Base-by-base conservation (phyloP, 805 yeast genomes). In the Jamesozyma spencerorum region DNA sequence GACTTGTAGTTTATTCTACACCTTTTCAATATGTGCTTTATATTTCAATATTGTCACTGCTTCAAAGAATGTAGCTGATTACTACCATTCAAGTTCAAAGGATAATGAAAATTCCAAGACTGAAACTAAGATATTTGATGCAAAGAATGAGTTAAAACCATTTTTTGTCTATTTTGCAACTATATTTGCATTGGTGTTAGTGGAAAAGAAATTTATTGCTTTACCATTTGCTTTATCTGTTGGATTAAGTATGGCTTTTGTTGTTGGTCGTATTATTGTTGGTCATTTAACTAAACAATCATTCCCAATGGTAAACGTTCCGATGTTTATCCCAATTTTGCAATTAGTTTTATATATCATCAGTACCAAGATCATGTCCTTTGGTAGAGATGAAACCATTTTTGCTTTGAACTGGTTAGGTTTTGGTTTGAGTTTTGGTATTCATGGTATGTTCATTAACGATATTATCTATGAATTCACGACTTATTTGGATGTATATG, bases 231-330 rank as follows among this genome's bases (percentile, higher is more conserved):
- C 79, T 24, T 55, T 83, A 37, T 72, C 88, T 18, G 77, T 84
- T 53, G 94, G 94, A 2, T 69, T 83, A 40, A 74, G 83, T 1
- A 64, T 81, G 50, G 96, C 97, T 0, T 82, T 85, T 54, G 70
- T 77, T 3, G 97, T 90, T 15, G 97, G 97, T 4, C 75, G 94
- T 55, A 85, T 88, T 47, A 88, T 88, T 54, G 69, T 82, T 41
- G 90, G 85, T 2, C 97, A 88, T 61, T 75, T 90, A 50, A 85
- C 97, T 0, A 65, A 72, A 39, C 94, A 85, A 60, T 63, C 68
- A 13, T 87, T 83, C 69, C 97, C 97, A 40, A 63, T 69, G 58
- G 50, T 74, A 46, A 84, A 86, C 40, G 69, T 82, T 18, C 86
- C 95, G 39, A 77, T 79, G 70, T 69, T 75, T 28, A 68, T 85